Conservation (phyloP, 441 rosid genomes). For the Corymbia calophylla region DNA sequence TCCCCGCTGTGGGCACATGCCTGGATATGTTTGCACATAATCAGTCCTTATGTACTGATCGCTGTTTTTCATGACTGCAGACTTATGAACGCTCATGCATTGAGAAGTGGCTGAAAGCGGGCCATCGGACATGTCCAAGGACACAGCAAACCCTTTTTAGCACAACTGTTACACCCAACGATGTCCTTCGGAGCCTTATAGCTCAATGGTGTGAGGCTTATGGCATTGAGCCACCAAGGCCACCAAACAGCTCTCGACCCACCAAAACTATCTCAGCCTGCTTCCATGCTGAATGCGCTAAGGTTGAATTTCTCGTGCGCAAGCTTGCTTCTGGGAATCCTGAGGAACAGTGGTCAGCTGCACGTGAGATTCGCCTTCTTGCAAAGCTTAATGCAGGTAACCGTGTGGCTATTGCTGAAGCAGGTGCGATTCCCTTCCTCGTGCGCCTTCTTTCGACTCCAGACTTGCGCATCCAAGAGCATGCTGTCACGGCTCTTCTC, state of each 20-base stretch:
- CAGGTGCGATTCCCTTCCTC: slow-evolving; percentile 92
- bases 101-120: slow-evolving; percentile 88
- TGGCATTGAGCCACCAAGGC: slow-evolving; percentile 77
- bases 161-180: slow-evolving; percentile 66
- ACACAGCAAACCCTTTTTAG: slow-evolving; percentile 65
- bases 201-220: slow-evolving; percentile 94
- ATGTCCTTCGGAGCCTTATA: slow-evolving; percentile 78
- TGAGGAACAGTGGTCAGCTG: slow-evolving; percentile 77
- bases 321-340: slow-evolving; percentile 61
- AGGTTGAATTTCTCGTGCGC: slow-evolving; percentile 59
- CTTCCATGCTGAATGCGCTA: slow-evolving; percentile 55
- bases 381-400: slow-evolving; percentile 81
- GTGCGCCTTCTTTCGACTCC: slow-evolving; percentile 65
- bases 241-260: slow-evolving; percentile 59
- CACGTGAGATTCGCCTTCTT: slow-evolving; percentile 88
- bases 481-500: slow-evolving; percentile 85
- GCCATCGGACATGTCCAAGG: slow-evolving; percentile 87
- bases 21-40: not conserved
- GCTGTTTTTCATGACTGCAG: slow-evolving; percentile 27
- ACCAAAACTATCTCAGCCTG: slow-evolving; percentile 48
- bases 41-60: not conserved
- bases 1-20: not conserved
- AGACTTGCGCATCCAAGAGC: slow-evolving; percentile 82
- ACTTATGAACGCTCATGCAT: slow-evolving; percentile 88
- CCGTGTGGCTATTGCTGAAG: slow-evolving; percentile 91